A percentile compares a stretch with the other conserved stretches of the same genome.
Evolutionary conservation across 2,329 filamentous ascomycete genomes (phyloP).

Genomic region (Phialemonium atrogriseum): DNA sequence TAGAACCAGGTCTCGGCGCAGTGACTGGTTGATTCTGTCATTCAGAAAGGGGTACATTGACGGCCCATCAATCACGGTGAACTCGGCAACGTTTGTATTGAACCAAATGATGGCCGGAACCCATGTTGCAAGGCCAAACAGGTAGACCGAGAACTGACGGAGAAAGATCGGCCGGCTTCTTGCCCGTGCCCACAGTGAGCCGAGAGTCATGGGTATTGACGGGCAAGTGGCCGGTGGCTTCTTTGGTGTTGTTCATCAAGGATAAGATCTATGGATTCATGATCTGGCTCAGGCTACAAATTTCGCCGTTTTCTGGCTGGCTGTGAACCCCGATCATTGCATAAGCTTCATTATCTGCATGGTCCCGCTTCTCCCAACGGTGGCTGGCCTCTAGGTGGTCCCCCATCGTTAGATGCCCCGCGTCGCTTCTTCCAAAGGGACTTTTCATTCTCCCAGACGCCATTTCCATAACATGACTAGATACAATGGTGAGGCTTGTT

Average conservation of each 20-base stretch:
- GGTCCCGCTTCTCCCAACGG: not conserved
- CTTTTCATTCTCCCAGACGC: constrained; percentile 3
- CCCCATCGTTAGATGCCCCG: not conserved
- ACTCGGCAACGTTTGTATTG: constrained; percentile 51
- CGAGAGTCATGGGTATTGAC: constrained; percentile 21
- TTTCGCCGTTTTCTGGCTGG: no score
- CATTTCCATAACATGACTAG: constrained; percentile 3
- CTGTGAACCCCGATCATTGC: not conserved
- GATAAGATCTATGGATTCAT: not conserved
- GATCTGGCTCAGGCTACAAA: no score
- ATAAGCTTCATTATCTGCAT: constrained; percentile 1
- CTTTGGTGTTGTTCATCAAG: not conserved
- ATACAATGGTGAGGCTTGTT: no score
- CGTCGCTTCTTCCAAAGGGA: not conserved
- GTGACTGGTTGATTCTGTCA: constrained; percentile 50
- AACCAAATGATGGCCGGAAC: constrained; percentile 54
- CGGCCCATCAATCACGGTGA: constrained; percentile 48
- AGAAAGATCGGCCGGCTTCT: constrained; percentile 14
- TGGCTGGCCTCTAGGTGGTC: not conserved
- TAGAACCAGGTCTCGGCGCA: constrained; percentile 45
- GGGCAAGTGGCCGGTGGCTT: not conserved
- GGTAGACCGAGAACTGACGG: constrained; percentile 32
- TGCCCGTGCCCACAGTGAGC: constrained; percentile 27
- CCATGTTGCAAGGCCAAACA: constrained; percentile 50
- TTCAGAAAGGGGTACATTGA: constrained; percentile 79